Base-by-base conservation (phyloP, 2,329 filamentous ascomycete species). In the Hypoxylon sp. region DNA sequence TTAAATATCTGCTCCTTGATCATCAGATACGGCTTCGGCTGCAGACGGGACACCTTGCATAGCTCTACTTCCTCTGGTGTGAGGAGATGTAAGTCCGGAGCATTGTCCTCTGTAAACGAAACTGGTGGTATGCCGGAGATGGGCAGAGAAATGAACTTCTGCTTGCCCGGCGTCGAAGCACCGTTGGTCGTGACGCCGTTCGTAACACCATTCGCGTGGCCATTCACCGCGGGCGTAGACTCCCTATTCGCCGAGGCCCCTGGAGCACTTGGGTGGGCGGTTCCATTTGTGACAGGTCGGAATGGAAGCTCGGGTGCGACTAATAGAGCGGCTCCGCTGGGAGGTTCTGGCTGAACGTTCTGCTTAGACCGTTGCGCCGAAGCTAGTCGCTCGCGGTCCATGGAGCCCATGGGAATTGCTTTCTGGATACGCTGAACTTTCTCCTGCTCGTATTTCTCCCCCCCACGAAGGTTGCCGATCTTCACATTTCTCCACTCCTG, bases 1-100 rank as follows among this genome's bases (percentile, higher is more conserved):
- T 92, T 92, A 54, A 98, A 79, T n/a, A 98, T 83, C 64, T 91
- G 89, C 76, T 97, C 93, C 78, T 99, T 99, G 78, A 98, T 93
- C 74, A 93, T 93, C 4, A 97, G 79, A 76, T 97, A 99, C 1
- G 95, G 92, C 80, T 99, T 99, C 0, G 95, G 95, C 77, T 95
- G 91, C 54, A 99, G 80, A 43, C 93, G 87, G 13, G 97, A 85
- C 41, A 91, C 85, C 70, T 92, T 91, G 80, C 95, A 99, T 0
- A 99, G 81, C 72, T 97, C 92, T 4, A 87, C 82, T 77, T 99
- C 95, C 68, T 96, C 93, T 0, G 89, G 85, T 0, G 91, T 92
- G 44, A 99, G 82, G 0, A 99, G 86, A 72, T 98, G 95, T 26
- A 94, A 79, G 75, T 98, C 95, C 0, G 91, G 85, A 0, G 91